Conservation (phyloP, 2,329 filamentous ascomycete genomes). For the Beauveria varroae region DNA sequence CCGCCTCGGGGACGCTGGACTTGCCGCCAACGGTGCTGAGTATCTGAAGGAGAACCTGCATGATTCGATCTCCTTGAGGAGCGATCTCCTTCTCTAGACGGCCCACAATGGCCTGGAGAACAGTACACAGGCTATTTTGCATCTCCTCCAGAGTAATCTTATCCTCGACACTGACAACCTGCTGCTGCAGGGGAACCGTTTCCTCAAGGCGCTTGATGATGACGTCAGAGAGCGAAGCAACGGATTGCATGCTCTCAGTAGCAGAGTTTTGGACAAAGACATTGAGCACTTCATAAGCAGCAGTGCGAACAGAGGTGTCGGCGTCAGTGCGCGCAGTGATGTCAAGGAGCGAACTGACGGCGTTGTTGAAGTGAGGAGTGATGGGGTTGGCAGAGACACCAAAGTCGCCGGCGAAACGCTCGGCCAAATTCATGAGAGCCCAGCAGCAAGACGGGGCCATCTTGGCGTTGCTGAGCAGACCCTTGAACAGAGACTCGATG, state of each 20-base stretch:
- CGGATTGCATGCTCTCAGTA: slow-evolving; percentile 70
- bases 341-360: slow-evolving; percentile 74
- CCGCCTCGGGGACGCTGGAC: slow-evolving; percentile 87
- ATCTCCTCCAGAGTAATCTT: slow-evolving; percentile 94
- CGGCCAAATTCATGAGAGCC: slow-evolving; percentile 96
- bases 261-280: slow-evolving; percentile 89
- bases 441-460: slow-evolving; percentile 98
- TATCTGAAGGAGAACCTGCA: slow-evolving; percentile 79
- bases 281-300: slow-evolving; percentile 94
- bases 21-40: slow-evolving; percentile 71
- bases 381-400: slow-evolving; percentile 73
- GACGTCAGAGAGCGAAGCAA: slow-evolving; percentile 78
- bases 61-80: slow-evolving; percentile 87
- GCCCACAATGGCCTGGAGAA: slow-evolving; percentile 84
- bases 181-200: slow-evolving; percentile 79
- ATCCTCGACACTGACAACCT: slow-evolving; percentile 96
- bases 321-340: slow-evolving; percentile 77
- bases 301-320: slow-evolving; percentile 85
- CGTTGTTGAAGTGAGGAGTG: slow-evolving; percentile 88
- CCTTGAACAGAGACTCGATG: slow-evolving; percentile 82
- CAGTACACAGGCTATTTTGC: slow-evolving; percentile 89
- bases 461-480: slow-evolving; percentile 83
- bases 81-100: slow-evolving; percentile 86
- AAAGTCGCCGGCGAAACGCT: slow-evolving; percentile 84
- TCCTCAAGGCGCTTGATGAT: slow-evolving; percentile 87